Percentiles rank a stretch among this genome's conserved stretches.
Conservation (phyloP, 768 basidiomycete species). For the Holtermannia corniformis region DNA sequence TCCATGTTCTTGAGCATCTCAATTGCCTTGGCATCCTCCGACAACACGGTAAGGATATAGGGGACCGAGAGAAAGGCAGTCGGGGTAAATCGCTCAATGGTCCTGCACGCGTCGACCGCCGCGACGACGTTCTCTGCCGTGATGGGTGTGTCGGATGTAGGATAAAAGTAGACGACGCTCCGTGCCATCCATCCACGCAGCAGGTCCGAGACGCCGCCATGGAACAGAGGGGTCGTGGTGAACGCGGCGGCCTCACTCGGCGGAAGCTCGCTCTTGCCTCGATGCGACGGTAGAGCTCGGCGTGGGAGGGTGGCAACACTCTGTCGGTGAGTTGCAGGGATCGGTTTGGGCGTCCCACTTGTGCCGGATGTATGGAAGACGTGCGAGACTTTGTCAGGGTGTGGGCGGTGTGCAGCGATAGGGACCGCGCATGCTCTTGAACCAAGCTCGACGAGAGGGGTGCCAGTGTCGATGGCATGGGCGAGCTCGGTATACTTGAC, state of each 20-base stretch:
- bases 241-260: constrained; percentile 44
- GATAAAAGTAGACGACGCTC: constrained; percentile 47
- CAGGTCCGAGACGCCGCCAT: constrained; percentile 45
- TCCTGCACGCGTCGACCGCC: constrained; percentile 39
- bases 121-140: constrained; percentile 46
- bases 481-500: constrained; percentile 42
- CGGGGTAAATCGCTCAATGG: constrained; percentile 10
- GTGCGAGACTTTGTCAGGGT: constrained; percentile 23
- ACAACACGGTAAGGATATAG: constrained; percentile 45
- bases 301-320: constrained; percentile 33
- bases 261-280: constrained; percentile 22
- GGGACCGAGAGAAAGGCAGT: constrained; percentile 37
- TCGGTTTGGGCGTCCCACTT: constrained; percentile 48
- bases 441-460: constrained; percentile 5
- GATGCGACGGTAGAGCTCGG: constrained; percentile 18
- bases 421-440: constrained; percentile 36
- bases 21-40: constrained; percentile 45
- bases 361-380: constrained; percentile 47
- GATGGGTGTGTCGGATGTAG: constrained; percentile 45
- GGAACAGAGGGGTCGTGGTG: constrained; percentile 48
- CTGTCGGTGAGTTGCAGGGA: constrained; percentile 42
- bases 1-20: constrained; percentile 45
- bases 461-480: constrained; percentile 11
- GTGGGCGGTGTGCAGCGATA: constrained; percentile 32
- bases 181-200: constrained; percentile 46